Base-by-base conservation (phyloP, 1,139 yeast genomes). In the Geotrichum siamense region DNA sequence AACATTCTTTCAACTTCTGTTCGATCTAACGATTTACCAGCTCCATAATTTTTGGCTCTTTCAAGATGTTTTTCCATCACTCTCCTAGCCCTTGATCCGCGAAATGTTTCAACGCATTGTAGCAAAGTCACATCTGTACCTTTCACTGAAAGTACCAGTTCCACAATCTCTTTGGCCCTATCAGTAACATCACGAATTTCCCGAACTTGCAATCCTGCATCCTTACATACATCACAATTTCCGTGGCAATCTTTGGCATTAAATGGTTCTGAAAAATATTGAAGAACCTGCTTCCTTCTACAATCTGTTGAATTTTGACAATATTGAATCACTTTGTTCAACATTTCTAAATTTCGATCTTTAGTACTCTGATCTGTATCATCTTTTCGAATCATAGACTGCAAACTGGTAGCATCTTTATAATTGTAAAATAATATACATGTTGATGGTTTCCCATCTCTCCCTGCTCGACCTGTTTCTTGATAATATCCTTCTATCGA, bases 401-500 rank as follows among this genome's bases (percentile, higher is more conserved):
- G 63, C 62, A 42, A 54, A 21, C 21, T 33, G 22, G 44, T 25
- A 21, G 86, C 86, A 65, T 87, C 97, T 50, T 75, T 75, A 62
- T 81, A 82, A 8, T 79, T 73, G 59, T 82, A 91, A 56, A 77
- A 89, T 73, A 91, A 72, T 13, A 84, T 74, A 65, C 97, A 91
- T 50, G 80, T 81, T 1, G 95, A 81, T 37, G 69, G 75, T 3
- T 75, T 66, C 0, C 97, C 96, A 67, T 91, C 98, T 65, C 98
- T 76, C 4, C 98, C 98, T 1, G 97, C 98, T 64, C 98, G 78
- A n/a, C 98, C 98, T 1, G 97, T 89, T 61, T 91, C 98, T 65
- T 91, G 98, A 56, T 91, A 91, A 60, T 91, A 91, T 0, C 97
- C 97, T 65, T 91, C 98, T 50, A 91, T 67, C 40, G 87, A 84